A percentile compares a stretch with the other conserved stretches of the same genome.
Evolutionary conservation across 169 alveolate species (phyloP).

Genomic region (Cryptosporidium canis): DNA sequence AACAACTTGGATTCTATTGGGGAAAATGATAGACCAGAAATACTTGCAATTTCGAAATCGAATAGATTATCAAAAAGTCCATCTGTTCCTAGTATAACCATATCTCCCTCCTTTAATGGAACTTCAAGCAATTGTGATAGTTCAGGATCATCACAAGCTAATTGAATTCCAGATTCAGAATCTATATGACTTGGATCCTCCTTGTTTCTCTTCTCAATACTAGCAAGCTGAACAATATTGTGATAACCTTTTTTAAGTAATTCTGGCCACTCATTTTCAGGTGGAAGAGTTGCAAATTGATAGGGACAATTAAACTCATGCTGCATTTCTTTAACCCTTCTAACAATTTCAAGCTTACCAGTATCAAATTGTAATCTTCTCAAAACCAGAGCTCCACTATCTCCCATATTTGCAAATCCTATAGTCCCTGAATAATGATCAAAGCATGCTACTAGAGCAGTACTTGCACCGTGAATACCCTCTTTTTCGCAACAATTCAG

Average conservation of each 20-base stretch:
- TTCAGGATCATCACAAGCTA: slow-evolving; percentile 63
- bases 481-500: slow-evolving; percentile 2
- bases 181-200: neutral
- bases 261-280: slow-evolving; percentile 60
- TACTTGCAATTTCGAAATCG: slow-evolving; percentile 77
- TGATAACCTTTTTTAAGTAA: slow-evolving; percentile 40
- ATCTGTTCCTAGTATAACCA: slow-evolving; percentile 79
- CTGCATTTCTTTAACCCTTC: slow-evolving; percentile 76
- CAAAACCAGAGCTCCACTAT: slow-evolving; percentile 74
- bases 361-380: slow-evolving; percentile 69
- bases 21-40: slow-evolving; percentile 46
- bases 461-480: slow-evolving; percentile 66
- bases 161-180: neutral
- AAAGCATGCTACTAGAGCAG: slow-evolving; percentile 57
- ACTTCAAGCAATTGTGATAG: slow-evolving; percentile 43
- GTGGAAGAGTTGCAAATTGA: slow-evolving; percentile 75
- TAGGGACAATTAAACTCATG: slow-evolving; percentile 77
- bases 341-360: slow-evolving; percentile 74
- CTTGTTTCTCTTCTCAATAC: slow-evolving; percentile 8
- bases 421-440: slow-evolving; percentile 11
- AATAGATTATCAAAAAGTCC: slow-evolving; percentile 82
- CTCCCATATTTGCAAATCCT: slow-evolving; percentile 77
- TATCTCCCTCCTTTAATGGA: slow-evolving; percentile 75
- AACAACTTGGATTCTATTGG: slow-evolving; percentile 52
- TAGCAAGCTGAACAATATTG: slow-evolving; percentile 53